These are phyloP conservation scores for Cenchrus americanus DNA, from an alignment of 176 grass and related monocot species.

Conservation along the genomic window DNA sequence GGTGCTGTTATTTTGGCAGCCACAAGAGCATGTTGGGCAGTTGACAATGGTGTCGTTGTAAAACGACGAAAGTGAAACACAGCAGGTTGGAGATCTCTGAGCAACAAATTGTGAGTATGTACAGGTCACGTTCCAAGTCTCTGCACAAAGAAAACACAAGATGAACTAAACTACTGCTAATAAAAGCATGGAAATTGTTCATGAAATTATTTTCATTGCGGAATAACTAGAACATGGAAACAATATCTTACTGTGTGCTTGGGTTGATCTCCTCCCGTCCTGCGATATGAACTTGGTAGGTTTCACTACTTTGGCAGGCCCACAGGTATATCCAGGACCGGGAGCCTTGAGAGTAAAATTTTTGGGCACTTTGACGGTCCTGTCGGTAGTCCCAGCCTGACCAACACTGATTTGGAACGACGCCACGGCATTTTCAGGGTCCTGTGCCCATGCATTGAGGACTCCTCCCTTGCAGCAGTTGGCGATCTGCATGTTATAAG, in stretches of 20 bases:
- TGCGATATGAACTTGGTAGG: slow-evolving; percentile 61
- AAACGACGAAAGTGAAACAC: slow-evolving; percentile 80
- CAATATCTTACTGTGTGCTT: slow-evolving; percentile 58
- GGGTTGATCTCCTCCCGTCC: slow-evolving; percentile 76
- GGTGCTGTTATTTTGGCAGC: slow-evolving; percentile 73
- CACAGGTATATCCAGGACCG: slow-evolving; percentile 78
- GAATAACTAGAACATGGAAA: neutral
- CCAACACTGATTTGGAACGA: slow-evolving; percentile 76
- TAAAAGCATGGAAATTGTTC: neutral
- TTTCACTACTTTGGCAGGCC: slow-evolving; percentile 53
- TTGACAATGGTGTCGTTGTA: slow-evolving; percentile 81
- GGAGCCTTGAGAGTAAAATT: slow-evolving; percentile 65
- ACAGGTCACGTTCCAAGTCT: slow-evolving; percentile 85
- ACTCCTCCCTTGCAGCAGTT: slow-evolving; percentile 88
- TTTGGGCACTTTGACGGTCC: slow-evolving; percentile 45
- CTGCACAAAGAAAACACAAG: slow-evolving; percentile 44
- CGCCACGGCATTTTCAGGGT: slow-evolving; percentile 60
- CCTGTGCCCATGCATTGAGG: slow-evolving; percentile 64
- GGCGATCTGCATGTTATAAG: slow-evolving; percentile 69
- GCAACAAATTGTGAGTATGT: slow-evolving; percentile 74
- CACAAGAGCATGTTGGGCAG: slow-evolving; percentile 78
- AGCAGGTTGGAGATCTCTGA: slow-evolving; percentile 69
- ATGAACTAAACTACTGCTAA: neutral
- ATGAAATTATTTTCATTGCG: neutral
- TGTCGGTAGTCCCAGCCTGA: slow-evolving; percentile 71